Conservation (phyloP, 345 rosid genomes). For the rapeseed (Brassica napus) region DNA sequence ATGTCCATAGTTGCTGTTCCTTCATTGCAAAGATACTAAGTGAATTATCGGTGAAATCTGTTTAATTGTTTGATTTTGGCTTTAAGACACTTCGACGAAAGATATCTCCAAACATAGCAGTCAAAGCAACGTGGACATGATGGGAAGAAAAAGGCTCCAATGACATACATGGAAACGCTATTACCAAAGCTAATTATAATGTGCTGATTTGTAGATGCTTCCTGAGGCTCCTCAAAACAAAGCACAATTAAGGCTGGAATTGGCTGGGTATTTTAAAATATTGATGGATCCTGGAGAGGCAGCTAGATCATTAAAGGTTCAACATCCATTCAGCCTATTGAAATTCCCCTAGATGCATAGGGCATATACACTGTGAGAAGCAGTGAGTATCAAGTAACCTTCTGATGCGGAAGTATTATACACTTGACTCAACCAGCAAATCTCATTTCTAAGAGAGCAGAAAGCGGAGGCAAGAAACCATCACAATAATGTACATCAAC, state of each 20-base stretch:
- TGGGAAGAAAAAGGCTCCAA: neutral
- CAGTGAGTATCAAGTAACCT: neutral
- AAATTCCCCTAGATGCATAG: neutral
- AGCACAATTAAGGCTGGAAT: neutral
- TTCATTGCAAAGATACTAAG: neutral
- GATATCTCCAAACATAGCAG: neutral
- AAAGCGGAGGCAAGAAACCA: neutral
- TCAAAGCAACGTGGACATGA: neutral
- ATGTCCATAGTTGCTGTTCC: conserved; percentile 14
- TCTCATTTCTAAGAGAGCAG: neutral
- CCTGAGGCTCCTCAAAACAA: neutral
- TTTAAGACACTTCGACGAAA: neutral
- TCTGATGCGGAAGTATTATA: neutral
- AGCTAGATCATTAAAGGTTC: neutral
- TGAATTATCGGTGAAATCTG: neutral
- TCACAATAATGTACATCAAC: neutral
- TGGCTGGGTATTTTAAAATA: neutral
- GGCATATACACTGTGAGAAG: neutral
- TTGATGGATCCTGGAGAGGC: neutral
- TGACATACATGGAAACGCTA: neutral
- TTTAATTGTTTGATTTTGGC: neutral
- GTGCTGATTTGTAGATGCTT: neutral
- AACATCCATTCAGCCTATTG: neutral
- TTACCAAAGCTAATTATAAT: neutral
- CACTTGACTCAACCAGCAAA: neutral